phyloP scores from a whole-genome alignment of 2,329 filamentous ascomycete species.

The Exophiala aquamarina region DNA sequence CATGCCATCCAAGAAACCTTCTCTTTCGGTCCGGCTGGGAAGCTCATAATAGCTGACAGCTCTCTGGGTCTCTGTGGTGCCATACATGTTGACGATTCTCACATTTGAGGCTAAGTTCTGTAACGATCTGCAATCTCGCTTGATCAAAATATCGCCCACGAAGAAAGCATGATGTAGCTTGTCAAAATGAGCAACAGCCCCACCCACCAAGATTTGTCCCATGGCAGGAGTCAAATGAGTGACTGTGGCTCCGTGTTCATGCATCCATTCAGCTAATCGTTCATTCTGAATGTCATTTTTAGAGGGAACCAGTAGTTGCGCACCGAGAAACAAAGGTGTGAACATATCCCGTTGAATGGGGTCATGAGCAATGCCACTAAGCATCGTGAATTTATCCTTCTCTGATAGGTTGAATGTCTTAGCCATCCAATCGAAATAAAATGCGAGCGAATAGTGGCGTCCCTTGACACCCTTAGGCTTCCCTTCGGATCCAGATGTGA shows the following conservation, averaged over 20 bases:
- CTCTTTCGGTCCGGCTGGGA: constrained; percentile 63
- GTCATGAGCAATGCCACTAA: constrained; percentile 76
- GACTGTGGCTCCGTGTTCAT: constrained; percentile 69
- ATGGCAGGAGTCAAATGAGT: constrained; percentile 94
- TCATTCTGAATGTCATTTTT: constrained; percentile 85
- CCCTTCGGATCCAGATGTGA: constrained; percentile 73
- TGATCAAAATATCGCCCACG: constrained; percentile 87
- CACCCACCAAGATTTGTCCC: constrained; percentile 91
- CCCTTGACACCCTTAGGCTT: constrained; percentile 84
- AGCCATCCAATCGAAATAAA: constrained; percentile 94
- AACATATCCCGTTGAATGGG: constrained; percentile 71
- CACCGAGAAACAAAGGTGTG: constrained; percentile 84
- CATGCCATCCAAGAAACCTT: constrained; percentile 63
- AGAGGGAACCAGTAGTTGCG: constrained; percentile 73
- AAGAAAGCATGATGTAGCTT: constrained; percentile 80
- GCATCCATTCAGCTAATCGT: constrained; percentile 84
- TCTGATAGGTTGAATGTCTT: constrained; percentile 72
- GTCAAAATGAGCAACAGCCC: constrained; percentile 74
- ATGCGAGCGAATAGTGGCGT: constrained; percentile 79
- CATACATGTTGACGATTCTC: constrained; percentile 81
- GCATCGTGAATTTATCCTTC: constrained; percentile 75
- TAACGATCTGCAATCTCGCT: constrained; percentile 74
- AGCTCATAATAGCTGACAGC: constrained; percentile 83
- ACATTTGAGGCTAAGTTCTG: constrained; percentile 73
- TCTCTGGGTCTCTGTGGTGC: constrained; percentile 80